Evolutionary conservation across 1,284 basidiomycete genomes (phyloP), one percentile per base, ranked within the genome.

Genomic region (Boletus sp.): DNA sequence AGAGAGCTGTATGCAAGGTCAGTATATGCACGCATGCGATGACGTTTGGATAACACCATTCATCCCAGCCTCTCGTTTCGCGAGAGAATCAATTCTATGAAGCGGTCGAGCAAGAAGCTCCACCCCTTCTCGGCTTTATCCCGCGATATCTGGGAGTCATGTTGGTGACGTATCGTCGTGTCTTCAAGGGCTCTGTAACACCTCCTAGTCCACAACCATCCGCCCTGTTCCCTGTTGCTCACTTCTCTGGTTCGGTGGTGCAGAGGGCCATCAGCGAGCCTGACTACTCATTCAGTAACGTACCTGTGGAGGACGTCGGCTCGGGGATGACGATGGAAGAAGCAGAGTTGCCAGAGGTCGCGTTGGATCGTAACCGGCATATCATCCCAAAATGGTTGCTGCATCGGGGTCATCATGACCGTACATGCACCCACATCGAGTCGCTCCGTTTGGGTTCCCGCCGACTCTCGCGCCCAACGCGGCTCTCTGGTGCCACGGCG

Each of bases 31-130:
- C 16, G 29, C 17, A 14, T 36, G 17, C 49, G 65, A 56, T 54
- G 50, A 32, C 47, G 40, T 52, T 52, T 49, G 49, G 38, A 44
- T 65, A 51, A 55, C 44, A 39, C 49, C 38, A 42, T 47, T 39
- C 45, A 53, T 36, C 39, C 32, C 65, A 95, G 92, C 95, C 95
- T 16, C 81, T 99, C 8, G 93, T 97, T 13, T 94, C 91, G 17
- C 82, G 94, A 42, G 95, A 99, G 71, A 99, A 99, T 65, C 75
- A 97, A 42, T 98, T 99, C 65, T 99, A 99, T 67, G 95, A 99
- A 68, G 84, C 94, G 1, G 91, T 98, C 16, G 95, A 99, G 68
- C 78, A 84, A 19, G 90, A 94, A 58, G 91, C 92, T 0, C 95
- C 95, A 0, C 90, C 88, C 2, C 74, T 99, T 19, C 76, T 99